Conservation (phyloP, 306 rosid genomes). For the barrel medic (Medicago truncatula) region DNA sequence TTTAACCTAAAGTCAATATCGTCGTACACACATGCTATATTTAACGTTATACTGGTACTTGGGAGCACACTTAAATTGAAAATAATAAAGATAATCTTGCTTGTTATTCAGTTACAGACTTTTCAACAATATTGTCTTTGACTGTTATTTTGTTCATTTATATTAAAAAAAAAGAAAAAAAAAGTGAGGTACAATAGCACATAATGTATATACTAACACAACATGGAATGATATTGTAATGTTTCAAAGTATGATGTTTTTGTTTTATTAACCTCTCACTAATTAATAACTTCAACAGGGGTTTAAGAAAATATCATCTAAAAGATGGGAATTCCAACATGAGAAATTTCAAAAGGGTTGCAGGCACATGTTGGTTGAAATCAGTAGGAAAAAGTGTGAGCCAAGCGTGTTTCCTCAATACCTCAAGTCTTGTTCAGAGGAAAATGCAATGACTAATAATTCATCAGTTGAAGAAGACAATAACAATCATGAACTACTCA, state of each 20-base stretch:
- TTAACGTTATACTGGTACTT: background rate
- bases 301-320: conserved; percentile 77
- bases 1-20: conserved; percentile 44
- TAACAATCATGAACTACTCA: conserved; percentile 42
- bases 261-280: background rate
- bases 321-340: conserved; percentile 90
- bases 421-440: conserved; percentile 69
- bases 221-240: conserved; percentile 1
- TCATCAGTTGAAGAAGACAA: conserved; percentile 38
- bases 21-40: conserved; percentile 15
- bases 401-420: conserved; percentile 81
- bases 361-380: conserved; percentile 59
- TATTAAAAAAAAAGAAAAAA: background rate
- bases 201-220: background rate
- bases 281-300: conserved; percentile 55
- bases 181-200: background rate
- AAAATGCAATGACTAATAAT: conserved; percentile 26
- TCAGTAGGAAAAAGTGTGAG: conserved; percentile 78
- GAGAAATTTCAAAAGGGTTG: conserved; percentile 76
- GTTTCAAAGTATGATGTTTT: conserved; percentile 14
- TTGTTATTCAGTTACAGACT: background rate
- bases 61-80: conserved; percentile 44
- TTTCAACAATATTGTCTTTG: conserved; percentile 19
- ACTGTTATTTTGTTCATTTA: background rate
- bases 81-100: background rate